These are phyloP conservation scores for Lactarius deliciosus DNA, from an alignment of 768 basidiomycete species.

Conservation along the genomic window DNA sequence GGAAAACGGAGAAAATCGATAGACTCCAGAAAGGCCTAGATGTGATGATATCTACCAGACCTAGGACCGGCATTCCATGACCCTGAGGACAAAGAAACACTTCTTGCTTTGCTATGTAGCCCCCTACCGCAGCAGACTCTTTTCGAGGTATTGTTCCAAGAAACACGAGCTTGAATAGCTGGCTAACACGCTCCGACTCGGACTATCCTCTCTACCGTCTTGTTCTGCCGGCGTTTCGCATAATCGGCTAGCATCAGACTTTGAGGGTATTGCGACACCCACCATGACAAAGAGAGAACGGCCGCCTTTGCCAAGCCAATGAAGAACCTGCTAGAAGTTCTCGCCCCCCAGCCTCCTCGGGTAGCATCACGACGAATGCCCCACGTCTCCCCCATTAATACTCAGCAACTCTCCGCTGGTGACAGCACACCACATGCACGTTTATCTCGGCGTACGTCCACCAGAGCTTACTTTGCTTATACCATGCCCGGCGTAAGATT, in stretches of 20 bases:
- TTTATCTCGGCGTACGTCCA: slow-evolving; percentile 64
- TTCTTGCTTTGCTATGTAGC: slow-evolving; percentile 27
- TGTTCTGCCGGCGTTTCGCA: background rate
- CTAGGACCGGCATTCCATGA: too few relatives aligned
- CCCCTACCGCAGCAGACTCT: slow-evolving; percentile 24
- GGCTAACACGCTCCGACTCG: slow-evolving; percentile 46
- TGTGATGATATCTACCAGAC: too few relatives aligned
- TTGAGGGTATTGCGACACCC: background rate
- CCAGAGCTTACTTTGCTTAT: slow-evolving; percentile 80
- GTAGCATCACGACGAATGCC: slow-evolving; percentile 14
- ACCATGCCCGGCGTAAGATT: slow-evolving; percentile 60
- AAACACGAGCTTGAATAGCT: slow-evolving; percentile 45
- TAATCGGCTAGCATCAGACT: background rate
- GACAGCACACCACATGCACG: slow-evolving; percentile 70
- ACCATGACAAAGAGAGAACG: background rate
- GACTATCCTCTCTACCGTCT: slow-evolving; percentile 5
- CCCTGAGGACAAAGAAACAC: slow-evolving; percentile 25
- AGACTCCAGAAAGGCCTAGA: too few relatives aligned
- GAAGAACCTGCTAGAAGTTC: slow-evolving; percentile 25
- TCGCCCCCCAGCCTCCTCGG: slow-evolving; percentile 20
- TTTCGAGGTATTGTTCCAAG: slow-evolving; percentile 30
- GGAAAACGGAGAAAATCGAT: too few relatives aligned
- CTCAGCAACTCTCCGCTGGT: slow-evolving; percentile 64
- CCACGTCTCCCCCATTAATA: slow-evolving; percentile 47
- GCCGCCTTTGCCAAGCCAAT: slow-evolving; percentile 14